Conservation (phyloP, 192 early-diverging fungal species). For the Bifiguratus adelaidae region DNA sequence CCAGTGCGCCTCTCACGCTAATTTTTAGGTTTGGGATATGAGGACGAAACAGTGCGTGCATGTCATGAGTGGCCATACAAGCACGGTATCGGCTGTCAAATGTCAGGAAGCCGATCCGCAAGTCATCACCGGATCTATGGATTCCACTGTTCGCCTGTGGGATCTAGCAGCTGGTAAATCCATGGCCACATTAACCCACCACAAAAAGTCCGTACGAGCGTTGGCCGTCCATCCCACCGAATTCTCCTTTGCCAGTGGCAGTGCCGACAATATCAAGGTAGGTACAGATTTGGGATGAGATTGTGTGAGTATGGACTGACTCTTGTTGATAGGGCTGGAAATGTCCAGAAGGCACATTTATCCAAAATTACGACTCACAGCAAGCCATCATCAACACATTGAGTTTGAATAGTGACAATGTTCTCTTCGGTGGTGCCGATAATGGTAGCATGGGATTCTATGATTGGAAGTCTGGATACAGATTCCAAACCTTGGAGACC, state of each 20-base stretch:
- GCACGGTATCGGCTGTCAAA: constrained; percentile 78
- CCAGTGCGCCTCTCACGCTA: background rate
- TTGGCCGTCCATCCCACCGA: constrained; percentile 88
- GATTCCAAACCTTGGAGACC: constrained; percentile 86
- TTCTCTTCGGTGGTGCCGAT: constrained; percentile 43
- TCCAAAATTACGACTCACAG: constrained; percentile 87
- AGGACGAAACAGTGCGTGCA: constrained; percentile 90
- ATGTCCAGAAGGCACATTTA: constrained; percentile 88
- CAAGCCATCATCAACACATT: constrained; percentile 87
- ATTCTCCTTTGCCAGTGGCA: constrained; percentile 84
- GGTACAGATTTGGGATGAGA: too few species aligned
- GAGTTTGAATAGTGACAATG: constrained; percentile 81
- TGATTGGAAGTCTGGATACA: constrained; percentile 94
- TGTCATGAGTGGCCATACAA: constrained; percentile 77
- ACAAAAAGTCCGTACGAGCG: constrained; percentile 94
- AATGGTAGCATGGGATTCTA: constrained; percentile 96
- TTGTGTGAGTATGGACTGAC: too few species aligned
- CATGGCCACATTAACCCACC: constrained; percentile 88
- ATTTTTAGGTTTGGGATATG: constrained; percentile 91
- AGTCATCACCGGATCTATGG: constrained; percentile 89
- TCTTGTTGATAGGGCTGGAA: too few species aligned
- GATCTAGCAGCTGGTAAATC: constrained; percentile 96
- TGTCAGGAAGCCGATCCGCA: constrained; percentile 96
- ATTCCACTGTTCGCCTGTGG: constrained; percentile 91
- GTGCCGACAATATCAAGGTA: constrained; percentile 90